Percentiles rank a stretch among this genome's conserved stretches.
These are phyloP conservation scores for Lyophyllum atratum DNA, from an alignment of 768 basidiomycete genomes.

Conservation along the genomic window DNA sequence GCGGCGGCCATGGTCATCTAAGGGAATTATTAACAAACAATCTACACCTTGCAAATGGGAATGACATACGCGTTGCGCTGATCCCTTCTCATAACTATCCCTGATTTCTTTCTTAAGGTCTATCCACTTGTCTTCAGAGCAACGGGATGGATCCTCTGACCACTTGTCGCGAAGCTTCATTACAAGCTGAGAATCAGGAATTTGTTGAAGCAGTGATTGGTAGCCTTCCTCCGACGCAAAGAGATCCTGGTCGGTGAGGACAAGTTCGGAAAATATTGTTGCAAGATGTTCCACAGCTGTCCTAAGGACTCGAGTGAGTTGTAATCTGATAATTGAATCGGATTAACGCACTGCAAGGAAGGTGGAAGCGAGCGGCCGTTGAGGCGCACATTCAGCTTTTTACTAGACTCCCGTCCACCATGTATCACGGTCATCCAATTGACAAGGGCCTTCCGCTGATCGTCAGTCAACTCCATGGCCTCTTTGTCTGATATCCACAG, in stretches of 20 bases:
- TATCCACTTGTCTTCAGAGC: slow-evolving; percentile 76
- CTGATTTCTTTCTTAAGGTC: slow-evolving; percentile 53
- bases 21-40: slow-evolving; percentile 20
- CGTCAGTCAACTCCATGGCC: slow-evolving; percentile 89
- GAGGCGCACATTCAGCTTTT: slow-evolving; percentile 76
- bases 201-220: slow-evolving; percentile 69
- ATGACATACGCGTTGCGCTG: slow-evolving; percentile 33
- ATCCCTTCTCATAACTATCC: slow-evolving; percentile 29
- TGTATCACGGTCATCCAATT: slow-evolving; percentile 83
- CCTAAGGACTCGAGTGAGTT: slow-evolving; percentile 26
- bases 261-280: slow-evolving; percentile 60
- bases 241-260: slow-evolving; percentile 83
- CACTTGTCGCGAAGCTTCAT: slow-evolving; percentile 57
- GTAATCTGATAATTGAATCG: not conserved
- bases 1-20: slow-evolving; percentile 39
- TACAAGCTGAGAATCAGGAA: slow-evolving; percentile 64
- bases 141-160: slow-evolving; percentile 48
- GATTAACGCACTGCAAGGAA: slow-evolving; percentile 58
- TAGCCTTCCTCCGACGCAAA: slow-evolving; percentile 73
- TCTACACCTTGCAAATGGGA: slow-evolving; percentile 3
- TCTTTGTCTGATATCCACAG: slow-evolving; percentile 92
- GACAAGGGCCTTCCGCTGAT: slow-evolving; percentile 86
- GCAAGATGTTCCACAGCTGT: slow-evolving; percentile 52
- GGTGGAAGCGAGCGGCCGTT: slow-evolving; percentile 62
- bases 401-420: slow-evolving; percentile 77